Conservation (phyloP, 306 rosid genomes). For the Quercus robur region DNA sequence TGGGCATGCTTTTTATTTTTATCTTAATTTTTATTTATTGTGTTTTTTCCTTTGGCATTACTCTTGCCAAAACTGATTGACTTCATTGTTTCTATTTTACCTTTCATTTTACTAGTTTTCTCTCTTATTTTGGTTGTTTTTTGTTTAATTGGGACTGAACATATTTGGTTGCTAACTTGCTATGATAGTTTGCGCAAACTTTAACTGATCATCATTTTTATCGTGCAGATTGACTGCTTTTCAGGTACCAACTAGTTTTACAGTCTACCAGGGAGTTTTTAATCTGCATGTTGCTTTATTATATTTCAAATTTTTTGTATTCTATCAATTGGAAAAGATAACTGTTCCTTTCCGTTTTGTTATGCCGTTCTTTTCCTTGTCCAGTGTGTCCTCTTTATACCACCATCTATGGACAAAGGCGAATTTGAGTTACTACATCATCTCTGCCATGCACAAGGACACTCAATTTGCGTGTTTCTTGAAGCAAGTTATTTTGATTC, state of each 20-base stretch:
- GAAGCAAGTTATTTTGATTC: constrained; percentile 70
- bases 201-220: background rate
- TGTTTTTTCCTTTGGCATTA: too few relatives aligned
- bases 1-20: too few relatives aligned
- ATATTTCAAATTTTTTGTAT: constrained; percentile 7
- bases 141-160: too few relatives aligned
- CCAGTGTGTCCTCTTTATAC: constrained; percentile 96
- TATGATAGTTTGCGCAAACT: background rate
- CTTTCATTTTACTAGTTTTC: background rate
- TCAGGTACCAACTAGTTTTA: constrained; percentile 57
- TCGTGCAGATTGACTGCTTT: constrained; percentile 85
- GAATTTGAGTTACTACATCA: constrained; percentile 78
- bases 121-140: too few relatives aligned
- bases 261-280: background rate
- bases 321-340: background rate
- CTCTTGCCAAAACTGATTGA: too few relatives aligned
- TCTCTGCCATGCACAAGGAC: constrained; percentile 96
- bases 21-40: too few relatives aligned
- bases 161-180: too few relatives aligned
- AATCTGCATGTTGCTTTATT: constrained; percentile 3
- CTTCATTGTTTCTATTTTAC: too few relatives aligned
- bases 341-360: background rate
- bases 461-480: constrained; percentile 95
- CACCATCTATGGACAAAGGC: constrained; percentile 86
- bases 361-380: constrained; percentile 16